Conservation (phyloP, 164 flowering plant genomes). For the Nymphaea colorata region DNA sequence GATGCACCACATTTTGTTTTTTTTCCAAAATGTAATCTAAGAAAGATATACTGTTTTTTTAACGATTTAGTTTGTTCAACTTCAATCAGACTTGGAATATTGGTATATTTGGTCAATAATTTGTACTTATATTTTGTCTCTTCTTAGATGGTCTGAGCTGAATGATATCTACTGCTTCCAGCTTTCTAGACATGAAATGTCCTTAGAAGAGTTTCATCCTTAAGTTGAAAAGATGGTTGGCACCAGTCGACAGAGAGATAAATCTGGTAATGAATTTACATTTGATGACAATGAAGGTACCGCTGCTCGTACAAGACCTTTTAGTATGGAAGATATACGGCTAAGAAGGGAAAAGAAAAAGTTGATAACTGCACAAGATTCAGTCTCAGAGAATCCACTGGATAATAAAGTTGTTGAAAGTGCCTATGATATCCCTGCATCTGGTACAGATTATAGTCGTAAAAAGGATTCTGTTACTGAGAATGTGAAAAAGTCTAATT, state of each 20-base stretch:
- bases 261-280: slow-evolving; percentile 14
- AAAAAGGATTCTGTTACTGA: slow-evolving; percentile 11
- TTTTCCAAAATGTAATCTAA: no score
- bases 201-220: background rate
- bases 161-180: background rate
- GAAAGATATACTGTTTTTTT: no score
- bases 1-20: no score
- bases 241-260: slow-evolving; percentile 24
- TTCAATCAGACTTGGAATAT: no score
- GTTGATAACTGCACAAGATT: slow-evolving; percentile 17
- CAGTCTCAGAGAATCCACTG: slow-evolving; percentile 10
- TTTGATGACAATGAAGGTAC: slow-evolving; percentile 43
- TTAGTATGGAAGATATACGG: slow-evolving; percentile 78
- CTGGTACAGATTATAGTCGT: slow-evolving; percentile 7
- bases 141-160: background rate
- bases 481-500: slow-evolving; percentile 8
- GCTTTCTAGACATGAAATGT: background rate
- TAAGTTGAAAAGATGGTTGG: slow-evolving; percentile 28
- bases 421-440: slow-evolving; percentile 15
- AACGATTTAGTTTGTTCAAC: no score
- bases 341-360: slow-evolving; percentile 48
- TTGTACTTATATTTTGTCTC: background rate
- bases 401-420: slow-evolving; percentile 12
- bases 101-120: background rate
- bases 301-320: slow-evolving; percentile 90